Percentiles rank a stretch among this genome's conserved stretches.
phyloP scores from a whole-genome alignment of 2,329 filamentous ascomycete species.

The Amesomyces nigricolor region DNA sequence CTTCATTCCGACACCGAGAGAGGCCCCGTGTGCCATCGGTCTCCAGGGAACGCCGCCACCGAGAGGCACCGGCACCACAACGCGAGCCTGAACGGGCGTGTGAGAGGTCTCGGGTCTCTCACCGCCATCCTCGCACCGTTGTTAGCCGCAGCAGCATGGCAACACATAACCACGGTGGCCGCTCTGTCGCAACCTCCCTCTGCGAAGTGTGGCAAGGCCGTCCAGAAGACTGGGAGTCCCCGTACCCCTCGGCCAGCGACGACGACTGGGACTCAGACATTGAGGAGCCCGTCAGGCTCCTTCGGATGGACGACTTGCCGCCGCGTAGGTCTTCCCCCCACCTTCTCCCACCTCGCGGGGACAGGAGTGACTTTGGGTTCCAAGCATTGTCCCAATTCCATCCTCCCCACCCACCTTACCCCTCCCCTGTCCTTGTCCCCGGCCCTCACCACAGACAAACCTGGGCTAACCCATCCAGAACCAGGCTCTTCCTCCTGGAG shows the following conservation, averaged over 20 bases:
- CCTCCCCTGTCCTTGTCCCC: neutral
- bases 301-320: constrained; percentile 6
- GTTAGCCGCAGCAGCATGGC: constrained; percentile 12
- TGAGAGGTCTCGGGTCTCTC: neutral
- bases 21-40: neutral
- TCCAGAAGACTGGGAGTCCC: constrained; percentile 26
- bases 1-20: neutral
- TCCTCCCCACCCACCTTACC: neutral
- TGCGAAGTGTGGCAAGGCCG: constrained; percentile 26
- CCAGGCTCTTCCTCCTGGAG: constrained; percentile 3
- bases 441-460: neutral
- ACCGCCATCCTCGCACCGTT: neutral
- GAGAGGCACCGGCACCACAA: neutral
- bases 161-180: constrained; percentile 13
- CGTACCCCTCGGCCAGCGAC: constrained; percentile 19
- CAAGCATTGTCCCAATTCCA: neutral
- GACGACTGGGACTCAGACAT: constrained; percentile 6
- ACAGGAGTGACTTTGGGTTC: constrained; percentile 10
- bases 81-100: neutral
- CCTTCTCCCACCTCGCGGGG: constrained; percentile 5
- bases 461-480: neutral
- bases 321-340: constrained; percentile 6
- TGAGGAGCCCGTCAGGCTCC: constrained; percentile 2
- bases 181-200: constrained; percentile 19
- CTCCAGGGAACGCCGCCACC: neutral